Base-by-base conservation (phyloP, 768 basidiomycete species). In the Mycena indigotica region DNA sequence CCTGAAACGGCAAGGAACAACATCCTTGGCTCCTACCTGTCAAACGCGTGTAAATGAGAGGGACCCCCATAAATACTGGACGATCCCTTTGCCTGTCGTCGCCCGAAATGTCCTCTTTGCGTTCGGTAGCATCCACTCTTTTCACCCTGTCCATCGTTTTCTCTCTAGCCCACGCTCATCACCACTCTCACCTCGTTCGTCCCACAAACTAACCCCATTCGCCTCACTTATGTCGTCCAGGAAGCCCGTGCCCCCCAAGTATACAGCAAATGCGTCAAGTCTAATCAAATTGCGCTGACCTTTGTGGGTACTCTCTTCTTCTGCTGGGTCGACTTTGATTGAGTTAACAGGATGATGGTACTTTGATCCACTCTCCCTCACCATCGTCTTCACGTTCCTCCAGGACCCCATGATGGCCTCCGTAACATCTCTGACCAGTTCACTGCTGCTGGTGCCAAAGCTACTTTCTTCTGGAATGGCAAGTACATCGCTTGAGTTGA, bases 401-500 rank as follows among this genome's bases (percentile, higher is more conserved):
- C 45, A 39, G 55, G 55, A 16, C 55, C 59, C 12, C 57, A 54
- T 23, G 46, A 46, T 25, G 44, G 48, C 29, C 53, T 54, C 21
- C 50, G 62, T 29, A 41, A 10, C 28, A 65, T 65, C 35, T 46
- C 45, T 29, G 55, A 62, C 44, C 39, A 57, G 41, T 56, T 64
- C 50, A 64, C 52, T 24, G 57, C 44, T 28, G 64, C 64, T 29
- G 64, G 61, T 39, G 64, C 51, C 21, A 65, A 65, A 49, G 64
- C 57, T 5, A 59, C 64, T n/a, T 65, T 65, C 30, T 65, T 65
- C 49, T 48, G 55, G 3, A 62, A 65, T 39, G 64, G 64, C 48
- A 56, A 59, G 51, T 53, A 59, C 49, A 60, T n/a, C n/a, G 56
- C 39, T 44, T 64, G 41, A n/a, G n/a, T 38, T 38, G 35, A 38